A percentile compares a stretch with the other conserved stretches of the same genome.
These are phyloP conservation scores for Gilbertella persicaria DNA, from an alignment of 371 early-diverging fungal species.

Conservation along the genomic window DNA sequence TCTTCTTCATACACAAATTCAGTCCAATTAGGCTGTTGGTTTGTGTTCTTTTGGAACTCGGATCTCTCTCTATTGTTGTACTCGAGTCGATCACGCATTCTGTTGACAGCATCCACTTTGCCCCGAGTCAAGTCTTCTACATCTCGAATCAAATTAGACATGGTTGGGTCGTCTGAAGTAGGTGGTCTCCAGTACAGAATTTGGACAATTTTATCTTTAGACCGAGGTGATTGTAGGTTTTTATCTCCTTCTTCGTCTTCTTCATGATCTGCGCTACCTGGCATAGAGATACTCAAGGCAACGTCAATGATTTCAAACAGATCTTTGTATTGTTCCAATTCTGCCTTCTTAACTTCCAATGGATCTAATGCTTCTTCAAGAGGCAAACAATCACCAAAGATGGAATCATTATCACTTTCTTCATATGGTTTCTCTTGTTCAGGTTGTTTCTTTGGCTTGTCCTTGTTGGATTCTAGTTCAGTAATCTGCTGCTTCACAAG, in stretches of 20 bases:
- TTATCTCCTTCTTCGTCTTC: constrained; percentile 1
- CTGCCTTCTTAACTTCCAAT: constrained; percentile 22
- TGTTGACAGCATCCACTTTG: constrained; percentile 51
- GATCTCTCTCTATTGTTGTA: constrained; percentile 43
- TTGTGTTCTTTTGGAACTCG: constrained; percentile 40
- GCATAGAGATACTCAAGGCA: constrained; percentile 57
- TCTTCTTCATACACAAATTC: constrained; percentile 35
- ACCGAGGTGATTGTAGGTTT: constrained; percentile 27
- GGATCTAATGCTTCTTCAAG: constrained; percentile 26
- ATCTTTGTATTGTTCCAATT: constrained; percentile 34
- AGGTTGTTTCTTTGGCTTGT: background rate
- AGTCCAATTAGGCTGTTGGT: constrained; percentile 40
- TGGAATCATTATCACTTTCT: constrained; percentile 21
- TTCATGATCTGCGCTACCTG: constrained; percentile 37
- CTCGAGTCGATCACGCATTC: constrained; percentile 50
- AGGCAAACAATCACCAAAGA: constrained; percentile 28
- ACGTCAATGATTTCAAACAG: constrained; percentile 44
- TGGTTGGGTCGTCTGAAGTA: constrained; percentile 30
- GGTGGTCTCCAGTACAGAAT: constrained; percentile 62
- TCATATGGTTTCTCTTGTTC: constrained; percentile 2
- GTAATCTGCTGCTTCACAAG: constrained; percentile 14
- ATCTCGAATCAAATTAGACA: constrained; percentile 31
- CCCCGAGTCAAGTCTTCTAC: constrained; percentile 32
- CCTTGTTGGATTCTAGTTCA: background rate
- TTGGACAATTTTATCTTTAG: constrained; percentile 57